Conservation (phyloP, 1,284 basidiomycete species). For the Stereum hirsutum region DNA sequence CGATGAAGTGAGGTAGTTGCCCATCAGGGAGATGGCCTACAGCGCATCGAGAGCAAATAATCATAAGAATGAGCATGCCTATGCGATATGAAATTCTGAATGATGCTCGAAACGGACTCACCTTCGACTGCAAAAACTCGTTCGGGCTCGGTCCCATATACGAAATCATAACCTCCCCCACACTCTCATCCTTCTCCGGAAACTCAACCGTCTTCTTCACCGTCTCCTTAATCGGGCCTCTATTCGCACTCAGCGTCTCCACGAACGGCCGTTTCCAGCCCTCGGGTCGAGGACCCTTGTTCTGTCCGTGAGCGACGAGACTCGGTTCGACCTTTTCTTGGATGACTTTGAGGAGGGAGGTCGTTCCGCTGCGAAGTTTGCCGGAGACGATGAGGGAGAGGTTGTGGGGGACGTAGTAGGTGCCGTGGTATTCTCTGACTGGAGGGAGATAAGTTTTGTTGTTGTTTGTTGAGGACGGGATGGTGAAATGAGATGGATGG, state of each 20-base stretch:
- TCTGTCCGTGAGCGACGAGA: constrained; percentile 68
- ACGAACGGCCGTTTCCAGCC: constrained; percentile 95
- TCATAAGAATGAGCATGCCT: not conserved
- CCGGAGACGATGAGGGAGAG: constrained; percentile 78
- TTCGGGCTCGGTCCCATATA: constrained; percentile 76
- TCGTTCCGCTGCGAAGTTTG: constrained; percentile 65
- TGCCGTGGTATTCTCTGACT: constrained; percentile 88
- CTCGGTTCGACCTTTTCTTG: constrained; percentile 78
- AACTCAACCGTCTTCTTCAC: constrained; percentile 75
- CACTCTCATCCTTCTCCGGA: constrained; percentile 96
- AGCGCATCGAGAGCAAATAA: not conserved
- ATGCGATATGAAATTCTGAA: too few relatives aligned
- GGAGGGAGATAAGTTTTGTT: too few relatives aligned
- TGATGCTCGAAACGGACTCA: constrained; percentile 21
- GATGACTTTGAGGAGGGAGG: constrained; percentile 65
- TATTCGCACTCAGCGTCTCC: constrained; percentile 72
- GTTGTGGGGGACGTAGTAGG: constrained; percentile 95
- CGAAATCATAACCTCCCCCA: constrained; percentile 79
- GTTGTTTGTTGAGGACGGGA: not conserved
- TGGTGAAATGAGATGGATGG: constrained; percentile 4
- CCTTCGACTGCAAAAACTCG: constrained; percentile 73
- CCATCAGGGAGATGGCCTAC: constrained; percentile 78
- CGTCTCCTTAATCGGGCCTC: constrained; percentile 47
- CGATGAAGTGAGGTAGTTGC: constrained; percentile 86
- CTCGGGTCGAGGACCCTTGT: constrained; percentile 53